These are phyloP conservation scores for Zygosaccharomyces siamensis DNA, from an alignment of 805 yeast genomes.

Conservation along the genomic window DNA sequence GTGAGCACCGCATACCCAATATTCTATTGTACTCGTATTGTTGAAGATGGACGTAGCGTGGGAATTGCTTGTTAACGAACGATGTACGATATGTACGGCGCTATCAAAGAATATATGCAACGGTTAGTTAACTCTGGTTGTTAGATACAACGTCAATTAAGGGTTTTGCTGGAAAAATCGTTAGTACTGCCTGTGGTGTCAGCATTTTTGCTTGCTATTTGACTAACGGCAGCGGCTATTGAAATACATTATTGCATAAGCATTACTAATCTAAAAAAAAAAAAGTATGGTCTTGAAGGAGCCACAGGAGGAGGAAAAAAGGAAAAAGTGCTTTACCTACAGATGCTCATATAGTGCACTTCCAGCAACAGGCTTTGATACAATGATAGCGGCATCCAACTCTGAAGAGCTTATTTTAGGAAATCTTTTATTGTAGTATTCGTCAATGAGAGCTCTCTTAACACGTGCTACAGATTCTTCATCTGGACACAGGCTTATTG, in stretches of 20 bases:
- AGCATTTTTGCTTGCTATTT: too few species aligned
- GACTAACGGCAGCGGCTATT: background rate
- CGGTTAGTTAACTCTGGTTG: too few species aligned
- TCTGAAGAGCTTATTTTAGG: constrained; percentile 46
- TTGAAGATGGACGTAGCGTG: background rate
- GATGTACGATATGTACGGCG: background rate
- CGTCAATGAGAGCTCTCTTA: constrained; percentile 44
- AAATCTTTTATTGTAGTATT: constrained; percentile 47
- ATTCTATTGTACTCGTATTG: background rate
- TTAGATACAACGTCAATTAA: too few species aligned
- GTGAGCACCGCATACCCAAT: background rate
- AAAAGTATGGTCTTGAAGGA: background rate
- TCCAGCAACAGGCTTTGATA: constrained; percentile 54
- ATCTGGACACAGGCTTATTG: constrained; percentile 53
- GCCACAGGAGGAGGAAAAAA: background rate
- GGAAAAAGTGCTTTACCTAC: too few species aligned
- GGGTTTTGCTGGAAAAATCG: too few species aligned
- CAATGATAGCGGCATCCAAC: constrained; percentile 48
- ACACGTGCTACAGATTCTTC: constrained; percentile 30
- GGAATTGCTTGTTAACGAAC: background rate
- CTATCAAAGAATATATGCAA: background rate
- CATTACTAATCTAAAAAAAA: too few species aligned
- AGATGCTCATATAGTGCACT: constrained; percentile 32
- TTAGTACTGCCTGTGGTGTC: too few species aligned
- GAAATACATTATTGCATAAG: background rate